A percentile compares a stretch with the other conserved stretches of the same genome.
Conservation (phyloP, 1,284 basidiomycete genomes). For the Cystobasidiaceae sp. region DNA sequence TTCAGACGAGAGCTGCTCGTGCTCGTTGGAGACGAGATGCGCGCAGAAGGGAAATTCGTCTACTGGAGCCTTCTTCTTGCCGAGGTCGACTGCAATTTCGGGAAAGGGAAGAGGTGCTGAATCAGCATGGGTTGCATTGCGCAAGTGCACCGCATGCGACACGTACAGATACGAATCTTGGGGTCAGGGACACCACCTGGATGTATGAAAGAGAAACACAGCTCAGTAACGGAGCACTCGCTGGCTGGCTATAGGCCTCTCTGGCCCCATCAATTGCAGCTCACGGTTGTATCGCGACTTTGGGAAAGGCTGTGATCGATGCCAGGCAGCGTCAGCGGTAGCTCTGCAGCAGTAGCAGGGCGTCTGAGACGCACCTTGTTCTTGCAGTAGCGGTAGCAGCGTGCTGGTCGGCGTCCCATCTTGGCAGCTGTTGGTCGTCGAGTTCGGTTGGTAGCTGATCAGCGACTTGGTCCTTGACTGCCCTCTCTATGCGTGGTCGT, state of each 20-base stretch:
- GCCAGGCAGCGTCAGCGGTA: background rate
- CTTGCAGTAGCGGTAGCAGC: conserved; percentile 83
- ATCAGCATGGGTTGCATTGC: conserved; percentile 36
- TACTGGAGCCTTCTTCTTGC: conserved; percentile 87
- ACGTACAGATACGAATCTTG: conserved; percentile 72
- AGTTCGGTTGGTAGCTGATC: background rate
- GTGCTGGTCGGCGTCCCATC: conserved; percentile 94
- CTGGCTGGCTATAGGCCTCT: background rate
- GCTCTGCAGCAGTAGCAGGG: no score
- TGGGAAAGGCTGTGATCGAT: conserved; percentile 51
- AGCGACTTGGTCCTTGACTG: background rate
- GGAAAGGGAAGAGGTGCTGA: background rate
- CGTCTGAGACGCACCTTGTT: conserved; percentile 77
- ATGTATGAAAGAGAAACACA: background rate
- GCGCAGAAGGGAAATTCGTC: conserved; percentile 94
- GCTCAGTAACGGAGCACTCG: background rate
- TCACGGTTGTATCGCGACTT: conserved; percentile 57
- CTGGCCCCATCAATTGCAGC: background rate
- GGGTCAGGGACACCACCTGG: conserved; percentile 83
- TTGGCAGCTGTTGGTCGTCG: conserved; percentile 42
- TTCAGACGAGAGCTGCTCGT: conserved; percentile 94
- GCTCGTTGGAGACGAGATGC: conserved; percentile 88
- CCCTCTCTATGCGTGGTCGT: no score
- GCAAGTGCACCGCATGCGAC: background rate
- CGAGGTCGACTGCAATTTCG: conserved; percentile 71